These are phyloP conservation scores for Pseudohyphozyma bogoriensis DNA, from an alignment of 768 basidiomycete species.

Conservation along the genomic window DNA sequence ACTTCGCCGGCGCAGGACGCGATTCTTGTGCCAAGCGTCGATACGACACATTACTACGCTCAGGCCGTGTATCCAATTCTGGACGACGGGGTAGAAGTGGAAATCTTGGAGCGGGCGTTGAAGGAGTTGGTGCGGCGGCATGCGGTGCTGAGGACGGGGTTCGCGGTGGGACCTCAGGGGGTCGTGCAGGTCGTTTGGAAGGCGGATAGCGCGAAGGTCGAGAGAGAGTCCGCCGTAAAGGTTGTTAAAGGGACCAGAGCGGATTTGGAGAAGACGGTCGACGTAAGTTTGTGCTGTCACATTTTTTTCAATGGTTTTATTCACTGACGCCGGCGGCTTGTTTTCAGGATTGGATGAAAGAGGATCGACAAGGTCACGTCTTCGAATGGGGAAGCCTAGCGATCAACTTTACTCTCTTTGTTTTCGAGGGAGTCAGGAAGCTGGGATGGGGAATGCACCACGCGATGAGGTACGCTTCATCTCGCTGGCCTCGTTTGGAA, in stretches of 20 bases:
- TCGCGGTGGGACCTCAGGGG: conserved; percentile 14
- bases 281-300: not conserved
- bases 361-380: conserved; percentile 5
- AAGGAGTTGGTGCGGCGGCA: conserved; percentile 8
- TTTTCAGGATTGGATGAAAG: conserved; percentile 9
- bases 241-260: not conserved
- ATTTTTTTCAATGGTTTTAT: too few relatives aligned
- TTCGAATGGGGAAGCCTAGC: conserved; percentile 23
- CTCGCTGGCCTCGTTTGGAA: not conserved
- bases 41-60: conserved; percentile 25
- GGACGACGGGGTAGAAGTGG: not conserved
- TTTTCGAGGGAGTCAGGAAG: conserved; percentile 2
- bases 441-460: conserved; percentile 28
- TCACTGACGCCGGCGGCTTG: not conserved
- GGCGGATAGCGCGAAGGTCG: conserved; percentile 11
- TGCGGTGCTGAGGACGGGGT: conserved; percentile 16
- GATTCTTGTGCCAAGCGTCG: conserved; percentile 21
- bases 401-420: conserved; percentile 19
- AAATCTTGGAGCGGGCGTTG: conserved; percentile 2
- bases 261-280: not conserved
- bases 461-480: conserved; percentile 15
- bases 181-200: conserved; percentile 9
- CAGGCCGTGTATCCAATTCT: conserved; percentile 24
- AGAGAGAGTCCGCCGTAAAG: not conserved
- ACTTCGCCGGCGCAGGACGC: conserved; percentile 26